Percentiles rank a stretch among this genome's conserved stretches.
Conservation (phyloP, 2,329 filamentous ascomycete genomes). For the Thermomyces lanuginosus region DNA sequence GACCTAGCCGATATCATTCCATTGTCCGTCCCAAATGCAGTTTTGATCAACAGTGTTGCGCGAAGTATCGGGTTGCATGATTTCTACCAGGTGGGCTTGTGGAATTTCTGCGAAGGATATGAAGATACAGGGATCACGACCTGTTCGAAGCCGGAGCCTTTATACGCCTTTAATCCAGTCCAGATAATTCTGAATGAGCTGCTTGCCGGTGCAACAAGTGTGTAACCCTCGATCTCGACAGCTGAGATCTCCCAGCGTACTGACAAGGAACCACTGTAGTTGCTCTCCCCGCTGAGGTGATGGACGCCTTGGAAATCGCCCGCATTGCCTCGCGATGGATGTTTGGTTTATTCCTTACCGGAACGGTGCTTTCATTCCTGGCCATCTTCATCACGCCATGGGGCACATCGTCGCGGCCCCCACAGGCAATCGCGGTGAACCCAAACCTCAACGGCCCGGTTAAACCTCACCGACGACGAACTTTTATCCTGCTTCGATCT, state of each 20-base stretch:
- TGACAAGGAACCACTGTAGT: slow-evolving; percentile 30
- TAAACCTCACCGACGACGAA: slow-evolving; percentile 21
- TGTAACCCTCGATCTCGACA: slow-evolving; percentile 10
- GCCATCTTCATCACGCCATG: slow-evolving; percentile 49
- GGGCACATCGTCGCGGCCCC: slow-evolving; percentile 29
- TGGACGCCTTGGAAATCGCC: slow-evolving; percentile 57
- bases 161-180: slow-evolving; percentile 89
- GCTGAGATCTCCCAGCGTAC: neutral
- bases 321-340: slow-evolving; percentile 63
- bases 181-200: slow-evolving; percentile 65
- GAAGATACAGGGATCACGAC: slow-evolving; percentile 49
- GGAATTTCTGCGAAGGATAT: slow-evolving; percentile 86
- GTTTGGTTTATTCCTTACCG: slow-evolving; percentile 73
- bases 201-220: slow-evolving; percentile 61
- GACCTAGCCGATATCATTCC: slow-evolving; percentile 71
- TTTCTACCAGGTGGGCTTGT: slow-evolving; percentile 84
- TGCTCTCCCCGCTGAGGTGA: slow-evolving; percentile 58
- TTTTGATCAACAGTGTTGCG: slow-evolving; percentile 73
- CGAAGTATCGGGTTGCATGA: slow-evolving; percentile 76
- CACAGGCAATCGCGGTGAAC: slow-evolving; percentile 17
- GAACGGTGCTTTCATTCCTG: slow-evolving; percentile 52
- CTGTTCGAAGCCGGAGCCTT: slow-evolving; percentile 52
- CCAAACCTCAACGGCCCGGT: slow-evolving; percentile 11
- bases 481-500: slow-evolving; percentile 33
- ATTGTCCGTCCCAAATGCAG: slow-evolving; percentile 50